Conservation (phyloP, 192 early-diverging fungal genomes). For the Umbelopsis ramanniana region DNA sequence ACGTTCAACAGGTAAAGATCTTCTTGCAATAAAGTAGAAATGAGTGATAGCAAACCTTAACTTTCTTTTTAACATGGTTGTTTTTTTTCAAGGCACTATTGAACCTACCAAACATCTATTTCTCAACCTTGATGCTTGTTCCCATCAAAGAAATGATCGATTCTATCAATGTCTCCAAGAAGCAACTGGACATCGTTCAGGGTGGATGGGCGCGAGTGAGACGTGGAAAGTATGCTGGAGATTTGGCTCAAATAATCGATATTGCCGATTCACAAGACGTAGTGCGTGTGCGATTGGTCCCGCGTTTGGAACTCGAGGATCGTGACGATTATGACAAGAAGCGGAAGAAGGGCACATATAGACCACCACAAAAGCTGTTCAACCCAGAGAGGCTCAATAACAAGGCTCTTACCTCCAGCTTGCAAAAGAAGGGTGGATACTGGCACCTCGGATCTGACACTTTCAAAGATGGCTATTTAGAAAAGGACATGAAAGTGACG, state of each 20-base stretch:
- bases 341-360: constrained; percentile 59
- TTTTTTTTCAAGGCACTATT: constrained; percentile 16
- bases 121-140: constrained; percentile 74
- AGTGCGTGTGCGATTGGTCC: constrained; percentile 73
- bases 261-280: constrained; percentile 70
- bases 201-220: constrained; percentile 89
- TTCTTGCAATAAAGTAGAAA: no score
- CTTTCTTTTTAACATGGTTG: not conserved
- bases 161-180: constrained; percentile 76
- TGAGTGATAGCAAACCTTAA: no score
- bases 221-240: constrained; percentile 91
- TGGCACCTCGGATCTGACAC: constrained; percentile 61
- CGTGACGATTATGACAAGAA: constrained; percentile 53
- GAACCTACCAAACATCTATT: constrained; percentile 77
- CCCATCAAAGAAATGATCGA: constrained; percentile 93
- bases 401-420: constrained; percentile 46
- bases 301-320: constrained; percentile 68
- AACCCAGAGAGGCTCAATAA: constrained; percentile 59
- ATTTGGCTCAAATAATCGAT: constrained; percentile 80
- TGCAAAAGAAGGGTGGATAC: constrained; percentile 62
- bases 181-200: constrained; percentile 60
- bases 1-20: constrained; percentile 66
- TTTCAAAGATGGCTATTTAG: constrained; percentile 80
- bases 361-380: constrained; percentile 82
- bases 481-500: constrained; percentile 77